Conservation (phyloP, 2,329 filamentous ascomycete genomes). For the Emmonsiellopsis sp. region DNA sequence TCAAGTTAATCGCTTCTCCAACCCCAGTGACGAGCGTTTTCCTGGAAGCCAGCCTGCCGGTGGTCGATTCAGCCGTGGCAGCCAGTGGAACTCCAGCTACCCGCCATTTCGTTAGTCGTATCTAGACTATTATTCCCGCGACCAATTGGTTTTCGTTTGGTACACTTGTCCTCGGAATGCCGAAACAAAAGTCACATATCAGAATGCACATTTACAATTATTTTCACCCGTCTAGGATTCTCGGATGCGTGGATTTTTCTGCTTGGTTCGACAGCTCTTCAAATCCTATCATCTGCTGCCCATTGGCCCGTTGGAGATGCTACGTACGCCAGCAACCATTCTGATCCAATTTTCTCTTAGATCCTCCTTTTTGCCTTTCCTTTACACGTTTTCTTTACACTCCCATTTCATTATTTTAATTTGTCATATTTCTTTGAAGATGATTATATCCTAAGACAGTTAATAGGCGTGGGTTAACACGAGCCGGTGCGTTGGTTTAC, state of each 20-base stretch:
- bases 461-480: slow-evolving; percentile 16
- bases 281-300: slow-evolving; percentile 15
- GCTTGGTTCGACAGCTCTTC: slow-evolving; percentile 15
- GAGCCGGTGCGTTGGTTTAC: slow-evolving; percentile 21
- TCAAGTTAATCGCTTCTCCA: slow-evolving; percentile 51
- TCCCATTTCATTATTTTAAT: slow-evolving; percentile 20
- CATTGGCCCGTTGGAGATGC: slow-evolving; percentile 16
- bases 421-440: slow-evolving; percentile 20
- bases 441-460: slow-evolving; percentile 16
- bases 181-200: slow-evolving; percentile 8
- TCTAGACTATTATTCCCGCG: neutral
- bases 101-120: slow-evolving; percentile 27
- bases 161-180: neutral
- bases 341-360: slow-evolving; percentile 12
- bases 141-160: slow-evolving; percentile 3
- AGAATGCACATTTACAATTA: slow-evolving; percentile 15
- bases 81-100: slow-evolving; percentile 30
- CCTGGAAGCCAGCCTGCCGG: slow-evolving; percentile 26
- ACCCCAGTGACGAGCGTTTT: slow-evolving; percentile 37
- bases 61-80: slow-evolving; percentile 26
- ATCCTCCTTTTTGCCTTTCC: slow-evolving; percentile 19
- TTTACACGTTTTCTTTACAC: slow-evolving; percentile 8
- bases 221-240: slow-evolving; percentile 18
- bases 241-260: slow-evolving; percentile 14
- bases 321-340: slow-evolving; percentile 12